These are phyloP conservation scores for Phytophthora rubi DNA, from an alignment of 352 stramenopile species.

Conservation along the genomic window DNA sequence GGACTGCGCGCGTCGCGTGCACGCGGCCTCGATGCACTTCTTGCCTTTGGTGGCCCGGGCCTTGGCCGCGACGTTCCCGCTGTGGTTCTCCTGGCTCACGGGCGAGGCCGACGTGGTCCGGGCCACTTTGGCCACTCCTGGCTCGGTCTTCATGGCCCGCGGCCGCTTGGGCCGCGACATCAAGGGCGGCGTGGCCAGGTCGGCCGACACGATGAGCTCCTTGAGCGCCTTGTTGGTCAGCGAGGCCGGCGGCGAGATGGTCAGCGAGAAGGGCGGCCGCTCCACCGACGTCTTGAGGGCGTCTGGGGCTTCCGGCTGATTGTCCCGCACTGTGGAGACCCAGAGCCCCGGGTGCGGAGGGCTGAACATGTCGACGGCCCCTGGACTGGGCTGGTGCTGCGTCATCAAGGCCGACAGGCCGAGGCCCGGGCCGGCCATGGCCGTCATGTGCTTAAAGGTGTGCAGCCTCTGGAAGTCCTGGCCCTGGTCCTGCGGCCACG, in stretches of 20 bases:
- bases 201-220: constrained; percentile 47
- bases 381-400: constrained; percentile 37
- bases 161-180: constrained; percentile 27
- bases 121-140: constrained; percentile 16
- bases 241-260: constrained; percentile 39
- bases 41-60: constrained; percentile 64
- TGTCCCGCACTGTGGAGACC: constrained; percentile 23
- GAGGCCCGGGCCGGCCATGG: constrained; percentile 23
- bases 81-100: constrained; percentile 22
- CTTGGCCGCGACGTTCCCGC: constrained; percentile 27
- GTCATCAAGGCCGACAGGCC: constrained; percentile 12
- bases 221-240: constrained; percentile 41
- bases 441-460: constrained; percentile 41
- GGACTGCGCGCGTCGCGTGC: constrained; percentile 73
- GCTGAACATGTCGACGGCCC: constrained; percentile 36
- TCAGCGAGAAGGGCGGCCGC: constrained; percentile 30
- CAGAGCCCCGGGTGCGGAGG: constrained; percentile 17
- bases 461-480: constrained; percentile 30
- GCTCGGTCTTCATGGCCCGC: constrained; percentile 3
- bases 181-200: constrained; percentile 16
- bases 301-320: constrained; percentile 2
- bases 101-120: constrained; percentile 21
- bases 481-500: constrained; percentile 27
- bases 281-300: constrained; percentile 24
- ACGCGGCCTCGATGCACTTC: constrained; percentile 70